These are phyloP conservation scores for Talaromyces islandicus DNA, from an alignment of 2,329 filamentous ascomycete genomes.

Conservation along the genomic window DNA sequence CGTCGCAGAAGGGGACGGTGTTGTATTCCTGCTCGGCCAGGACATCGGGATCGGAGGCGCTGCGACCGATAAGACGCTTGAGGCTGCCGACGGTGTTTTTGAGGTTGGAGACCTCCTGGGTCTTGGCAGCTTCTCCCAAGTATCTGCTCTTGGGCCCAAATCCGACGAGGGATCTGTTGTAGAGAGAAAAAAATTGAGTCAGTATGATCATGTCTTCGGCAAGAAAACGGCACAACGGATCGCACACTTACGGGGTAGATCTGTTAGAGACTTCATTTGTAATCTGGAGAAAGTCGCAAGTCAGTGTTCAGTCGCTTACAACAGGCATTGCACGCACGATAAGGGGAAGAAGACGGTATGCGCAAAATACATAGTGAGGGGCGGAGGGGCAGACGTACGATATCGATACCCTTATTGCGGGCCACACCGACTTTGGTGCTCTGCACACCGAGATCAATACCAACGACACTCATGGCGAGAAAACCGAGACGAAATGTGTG, in stretches of 20 bases:
- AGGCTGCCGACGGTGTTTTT: slow-evolving; percentile 96
- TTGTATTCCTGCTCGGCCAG: slow-evolving; percentile 88
- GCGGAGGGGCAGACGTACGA: slow-evolving; percentile 60
- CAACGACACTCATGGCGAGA: slow-evolving; percentile 55
- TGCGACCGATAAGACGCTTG: slow-evolving; percentile 86
- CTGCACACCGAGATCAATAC: slow-evolving; percentile 91
- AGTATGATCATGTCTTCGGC: neutral
- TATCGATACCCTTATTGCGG: slow-evolving; percentile 97
- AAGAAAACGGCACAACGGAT: neutral
- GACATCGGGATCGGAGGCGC: slow-evolving; percentile 83
- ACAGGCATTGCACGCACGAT: neutral
- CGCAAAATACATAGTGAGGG: slow-evolving; percentile 6
- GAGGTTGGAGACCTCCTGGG: slow-evolving; percentile 97
- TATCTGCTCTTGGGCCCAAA: slow-evolving; percentile 93
- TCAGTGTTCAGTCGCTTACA: neutral
- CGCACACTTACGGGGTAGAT: slow-evolving; percentile 78
- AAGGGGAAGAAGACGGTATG: neutral
- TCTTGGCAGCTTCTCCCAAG: slow-evolving; percentile 92
- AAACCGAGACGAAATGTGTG: slow-evolving; percentile 12
- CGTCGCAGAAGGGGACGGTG: slow-evolving; percentile 76
- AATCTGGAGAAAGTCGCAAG: slow-evolving; percentile 55
- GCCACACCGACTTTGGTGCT: slow-evolving; percentile 98
- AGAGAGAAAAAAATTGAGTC: slow-evolving; percentile 1
- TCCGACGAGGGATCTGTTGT: slow-evolving; percentile 74
- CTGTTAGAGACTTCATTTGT: slow-evolving; percentile 99